A percentile compares a stretch with the other conserved stretches of the same genome.
Conservation (phyloP, 352 stramenopile species). For the Globisporangium uncinulatum region DNA sequence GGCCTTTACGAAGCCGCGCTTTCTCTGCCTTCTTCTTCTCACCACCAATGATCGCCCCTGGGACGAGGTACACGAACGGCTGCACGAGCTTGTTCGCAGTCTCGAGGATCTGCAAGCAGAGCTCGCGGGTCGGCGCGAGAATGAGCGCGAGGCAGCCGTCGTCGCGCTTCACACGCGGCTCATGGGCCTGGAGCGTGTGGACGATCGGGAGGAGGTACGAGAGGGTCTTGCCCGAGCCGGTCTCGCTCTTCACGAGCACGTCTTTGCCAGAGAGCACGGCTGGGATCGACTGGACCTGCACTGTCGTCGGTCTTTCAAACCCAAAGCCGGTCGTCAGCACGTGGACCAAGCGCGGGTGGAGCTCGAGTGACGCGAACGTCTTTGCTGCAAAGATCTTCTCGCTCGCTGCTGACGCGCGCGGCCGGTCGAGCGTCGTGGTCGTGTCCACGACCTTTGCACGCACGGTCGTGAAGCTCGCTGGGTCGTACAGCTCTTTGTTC, state of each 20-base stretch:
- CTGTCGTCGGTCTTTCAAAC: slow-evolving; percentile 67
- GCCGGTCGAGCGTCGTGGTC: slow-evolving; percentile 55
- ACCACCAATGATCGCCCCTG: slow-evolving; percentile 93
- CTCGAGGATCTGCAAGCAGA: slow-evolving; percentile 95
- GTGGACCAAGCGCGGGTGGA: slow-evolving; percentile 58
- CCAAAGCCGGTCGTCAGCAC: slow-evolving; percentile 78
- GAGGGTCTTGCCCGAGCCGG: slow-evolving; percentile 95
- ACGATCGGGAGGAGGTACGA: slow-evolving; percentile 95
- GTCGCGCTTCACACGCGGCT: slow-evolving; percentile 65
- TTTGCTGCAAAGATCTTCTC: slow-evolving; percentile 76
- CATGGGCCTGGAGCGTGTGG: slow-evolving; percentile 73
- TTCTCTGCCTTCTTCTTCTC: slow-evolving; percentile 96
- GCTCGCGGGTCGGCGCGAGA: slow-evolving; percentile 92
- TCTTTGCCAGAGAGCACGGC: slow-evolving; percentile 69
- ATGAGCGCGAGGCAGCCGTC: slow-evolving; percentile 91
- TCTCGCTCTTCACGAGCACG: slow-evolving; percentile 95
- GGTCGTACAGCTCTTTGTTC: slow-evolving; percentile 73
- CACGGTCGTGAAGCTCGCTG: slow-evolving; percentile 49
- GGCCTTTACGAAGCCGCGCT: slow-evolving; percentile 91
- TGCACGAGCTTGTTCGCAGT: slow-evolving; percentile 92
- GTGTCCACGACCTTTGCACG: slow-evolving; percentile 43
- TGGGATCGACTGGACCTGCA: slow-evolving; percentile 81
- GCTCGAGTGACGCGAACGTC: slow-evolving; percentile 72
- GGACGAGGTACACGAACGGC: slow-evolving; percentile 88
- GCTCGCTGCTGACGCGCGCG: slow-evolving; percentile 62